Conservation (phyloP, 2,329 filamentous ascomycete genomes). For the Colletotrichum spinosum region DNA sequence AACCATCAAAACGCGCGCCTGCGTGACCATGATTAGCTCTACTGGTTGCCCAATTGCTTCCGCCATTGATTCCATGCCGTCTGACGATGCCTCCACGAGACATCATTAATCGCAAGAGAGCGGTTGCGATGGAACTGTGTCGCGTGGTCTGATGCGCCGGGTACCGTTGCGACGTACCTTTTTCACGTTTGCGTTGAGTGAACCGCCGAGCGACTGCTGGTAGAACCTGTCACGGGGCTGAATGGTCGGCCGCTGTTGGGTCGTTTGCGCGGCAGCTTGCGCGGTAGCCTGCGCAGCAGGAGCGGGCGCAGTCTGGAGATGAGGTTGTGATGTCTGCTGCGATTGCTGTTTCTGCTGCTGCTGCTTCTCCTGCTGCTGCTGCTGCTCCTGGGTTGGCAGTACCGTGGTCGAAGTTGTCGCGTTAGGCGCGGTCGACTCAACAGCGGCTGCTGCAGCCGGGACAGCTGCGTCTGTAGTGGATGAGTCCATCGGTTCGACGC, state of each 20-base stretch:
- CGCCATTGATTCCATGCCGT: slow-evolving; percentile 9
- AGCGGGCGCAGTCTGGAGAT: slow-evolving; percentile 13
- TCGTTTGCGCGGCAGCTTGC: slow-evolving; percentile 26
- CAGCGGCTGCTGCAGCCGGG: slow-evolving; percentile 23
- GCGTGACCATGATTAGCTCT: slow-evolving; percentile 49
- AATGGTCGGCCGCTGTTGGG: slow-evolving; percentile 37
- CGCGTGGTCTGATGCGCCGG: slow-evolving; percentile 35
- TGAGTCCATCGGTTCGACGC: slow-evolving; percentile 27
- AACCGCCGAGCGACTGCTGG: slow-evolving; percentile 74
- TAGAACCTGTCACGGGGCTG: slow-evolving; percentile 66
- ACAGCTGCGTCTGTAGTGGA: slow-evolving; percentile 25
- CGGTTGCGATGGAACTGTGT: neutral
- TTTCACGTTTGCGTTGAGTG: slow-evolving; percentile 74
- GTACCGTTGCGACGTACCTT: slow-evolving; percentile 63
- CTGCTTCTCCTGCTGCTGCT: slow-evolving; percentile 9
- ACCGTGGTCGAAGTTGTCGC: slow-evolving; percentile 5
- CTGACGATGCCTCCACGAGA: neutral
- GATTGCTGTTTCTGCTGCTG: slow-evolving; percentile 7
- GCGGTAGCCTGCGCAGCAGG: slow-evolving; percentile 15
- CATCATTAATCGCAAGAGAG: neutral
- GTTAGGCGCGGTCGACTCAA: slow-evolving; percentile 20
- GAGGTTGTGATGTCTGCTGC: slow-evolving; percentile 16
- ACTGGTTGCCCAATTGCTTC: slow-evolving; percentile 20
- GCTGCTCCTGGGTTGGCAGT: slow-evolving; percentile 14
- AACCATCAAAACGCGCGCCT: slow-evolving; percentile 92